Percentiles rank a stretch among this genome's conserved stretches.
Conservation (phyloP, 2,329 filamentous ascomycete genomes). For the Juglanconis oblonga region DNA sequence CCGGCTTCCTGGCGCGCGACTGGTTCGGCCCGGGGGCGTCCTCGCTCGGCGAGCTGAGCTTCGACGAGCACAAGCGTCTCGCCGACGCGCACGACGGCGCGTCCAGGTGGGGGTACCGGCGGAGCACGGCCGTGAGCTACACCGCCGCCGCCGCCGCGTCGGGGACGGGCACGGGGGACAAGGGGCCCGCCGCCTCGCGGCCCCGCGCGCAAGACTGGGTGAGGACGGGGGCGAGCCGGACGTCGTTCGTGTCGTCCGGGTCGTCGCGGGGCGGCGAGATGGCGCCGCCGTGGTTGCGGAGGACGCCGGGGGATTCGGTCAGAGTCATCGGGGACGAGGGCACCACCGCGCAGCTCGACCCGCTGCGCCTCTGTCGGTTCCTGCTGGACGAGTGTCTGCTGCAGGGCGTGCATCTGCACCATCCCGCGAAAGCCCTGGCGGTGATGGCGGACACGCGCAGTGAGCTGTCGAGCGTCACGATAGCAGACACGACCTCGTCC, state of each 20-base stretch:
- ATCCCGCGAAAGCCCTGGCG: slow-evolving; percentile 57
- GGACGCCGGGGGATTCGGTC: slow-evolving; percentile 50
- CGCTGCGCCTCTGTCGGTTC: slow-evolving; percentile 62
- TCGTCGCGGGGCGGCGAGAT: slow-evolving; percentile 33
- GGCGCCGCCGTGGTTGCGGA: slow-evolving; percentile 57
- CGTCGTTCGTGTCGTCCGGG: no score
- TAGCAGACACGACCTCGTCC: slow-evolving; percentile 42
- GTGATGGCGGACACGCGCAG: slow-evolving; percentile 49
- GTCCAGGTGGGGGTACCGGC: slow-evolving; percentile 47
- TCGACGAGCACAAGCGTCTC: slow-evolving; percentile 63
- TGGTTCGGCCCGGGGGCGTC: slow-evolving; percentile 63
- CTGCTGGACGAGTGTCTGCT: slow-evolving; percentile 56
- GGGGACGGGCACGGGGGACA: no score
- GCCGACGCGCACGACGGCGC: slow-evolving; percentile 57
- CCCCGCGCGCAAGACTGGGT: slow-evolving; percentile 64
- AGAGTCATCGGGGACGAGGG: slow-evolving; percentile 60
- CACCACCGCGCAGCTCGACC: slow-evolving; percentile 66
- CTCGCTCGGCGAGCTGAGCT: slow-evolving; percentile 64
- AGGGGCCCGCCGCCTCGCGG: no score
- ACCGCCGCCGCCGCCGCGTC: no score
- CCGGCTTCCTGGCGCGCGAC: slow-evolving; percentile 70
- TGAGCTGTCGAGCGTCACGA: slow-evolving; percentile 49
- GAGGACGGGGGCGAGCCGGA: slow-evolving; percentile 59
- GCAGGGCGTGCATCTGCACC: slow-evolving; percentile 63
- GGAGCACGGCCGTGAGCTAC: slow-evolving; percentile 58